Percentiles rank a stretch among this genome's conserved stretches.
Evolutionary conservation across 192 early-diverging fungal species (phyloP).

Genomic region (Coemansia erecta): DNA sequence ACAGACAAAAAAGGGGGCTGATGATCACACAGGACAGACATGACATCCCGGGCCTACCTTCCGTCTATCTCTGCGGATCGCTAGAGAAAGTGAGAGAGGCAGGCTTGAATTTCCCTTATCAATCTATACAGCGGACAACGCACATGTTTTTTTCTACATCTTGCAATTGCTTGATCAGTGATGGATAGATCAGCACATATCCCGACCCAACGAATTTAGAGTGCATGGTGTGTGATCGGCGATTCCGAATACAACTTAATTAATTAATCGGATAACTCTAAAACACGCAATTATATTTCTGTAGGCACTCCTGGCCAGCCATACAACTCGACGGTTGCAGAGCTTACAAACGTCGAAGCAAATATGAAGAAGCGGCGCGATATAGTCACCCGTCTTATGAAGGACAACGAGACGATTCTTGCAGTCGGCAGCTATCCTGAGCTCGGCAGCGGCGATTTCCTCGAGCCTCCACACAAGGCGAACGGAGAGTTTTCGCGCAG

Average conservation of each 20-base stretch:
- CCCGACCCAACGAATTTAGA: no score
- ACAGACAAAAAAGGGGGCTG: no score
- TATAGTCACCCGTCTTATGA: constrained; percentile 62
- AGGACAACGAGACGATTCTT: constrained; percentile 70
- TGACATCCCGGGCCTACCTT: background rate
- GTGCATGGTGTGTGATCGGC: background rate
- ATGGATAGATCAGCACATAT: no score
- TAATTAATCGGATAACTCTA: background rate
- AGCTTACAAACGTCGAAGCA: constrained; percentile 78
- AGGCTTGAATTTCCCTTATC: background rate
- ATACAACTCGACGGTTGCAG: constrained; percentile 78
- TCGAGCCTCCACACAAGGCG: constrained; percentile 71
- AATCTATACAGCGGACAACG: background rate
- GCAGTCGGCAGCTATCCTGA: constrained; percentile 87
- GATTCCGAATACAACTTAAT: constrained; percentile 1
- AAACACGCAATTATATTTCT: background rate
- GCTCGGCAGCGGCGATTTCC: constrained; percentile 78
- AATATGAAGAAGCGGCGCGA: constrained; percentile 86
- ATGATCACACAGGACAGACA: background rate
- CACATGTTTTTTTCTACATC: background rate
- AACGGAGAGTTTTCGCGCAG: constrained; percentile 69
- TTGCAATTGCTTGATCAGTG: no score
- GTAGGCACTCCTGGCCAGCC: constrained; percentile 85
- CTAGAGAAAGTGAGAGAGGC: background rate
- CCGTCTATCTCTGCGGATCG: background rate